Conservation (phyloP, 2,329 filamentous ascomycete genomes). For the Mycogone perniciosa region DNA sequence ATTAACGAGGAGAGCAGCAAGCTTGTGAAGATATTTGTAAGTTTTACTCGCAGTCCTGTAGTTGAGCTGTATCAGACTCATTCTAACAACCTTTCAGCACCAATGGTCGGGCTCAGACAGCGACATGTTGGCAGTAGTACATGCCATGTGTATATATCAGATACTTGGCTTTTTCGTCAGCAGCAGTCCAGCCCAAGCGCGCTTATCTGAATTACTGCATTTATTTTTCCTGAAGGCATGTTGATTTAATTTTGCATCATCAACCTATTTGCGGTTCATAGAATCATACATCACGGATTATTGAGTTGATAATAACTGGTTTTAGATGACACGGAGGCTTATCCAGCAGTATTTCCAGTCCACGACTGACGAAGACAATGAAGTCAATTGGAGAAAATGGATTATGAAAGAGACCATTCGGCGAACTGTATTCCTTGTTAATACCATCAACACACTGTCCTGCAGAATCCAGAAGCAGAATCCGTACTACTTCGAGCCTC, state of each 20-base stretch:
- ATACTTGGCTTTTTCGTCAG: constrained; percentile 13
- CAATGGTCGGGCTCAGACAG: no score
- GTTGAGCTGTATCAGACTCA: no score
- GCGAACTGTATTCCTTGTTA: background rate
- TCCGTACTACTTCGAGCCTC: background rate
- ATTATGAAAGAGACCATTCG: background rate
- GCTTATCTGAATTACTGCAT: constrained; percentile 7
- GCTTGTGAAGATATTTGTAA: constrained; percentile 2
- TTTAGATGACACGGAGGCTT: background rate
- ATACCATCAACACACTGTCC: background rate
- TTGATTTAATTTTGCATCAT: background rate
- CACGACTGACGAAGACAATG: background rate
- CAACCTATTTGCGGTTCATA: no score
- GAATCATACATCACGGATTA: background rate
- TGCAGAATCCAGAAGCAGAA: background rate
- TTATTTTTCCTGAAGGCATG: constrained; percentile 11
- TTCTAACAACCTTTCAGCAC: no score
- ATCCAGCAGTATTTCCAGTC: background rate
- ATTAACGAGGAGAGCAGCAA: constrained; percentile 10
- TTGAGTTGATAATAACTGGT: background rate
- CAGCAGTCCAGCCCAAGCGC: constrained; percentile 4
- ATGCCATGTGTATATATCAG: constrained; percentile 15
- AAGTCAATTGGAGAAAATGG: background rate
- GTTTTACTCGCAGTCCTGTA: no score
- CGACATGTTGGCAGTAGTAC: background rate